These are phyloP conservation scores for Amanita inopinata DNA, from an alignment of 768 basidiomycete species.

Conservation along the genomic window DNA sequence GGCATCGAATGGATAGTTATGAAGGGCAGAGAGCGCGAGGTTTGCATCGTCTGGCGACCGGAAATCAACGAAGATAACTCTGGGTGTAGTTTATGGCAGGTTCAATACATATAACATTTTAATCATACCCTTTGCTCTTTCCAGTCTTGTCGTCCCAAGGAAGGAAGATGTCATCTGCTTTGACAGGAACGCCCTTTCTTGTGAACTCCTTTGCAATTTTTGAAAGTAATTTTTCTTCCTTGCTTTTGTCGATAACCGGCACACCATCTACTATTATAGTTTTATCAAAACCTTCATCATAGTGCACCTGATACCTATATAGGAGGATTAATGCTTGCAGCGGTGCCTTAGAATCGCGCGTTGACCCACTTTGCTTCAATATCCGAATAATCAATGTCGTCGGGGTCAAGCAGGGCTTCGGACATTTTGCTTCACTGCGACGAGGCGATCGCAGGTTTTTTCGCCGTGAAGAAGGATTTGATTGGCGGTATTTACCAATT, in stretches of 20 bases:
- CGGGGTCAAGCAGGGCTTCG: slow-evolving; percentile 33
- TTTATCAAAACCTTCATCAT: slow-evolving; percentile 84
- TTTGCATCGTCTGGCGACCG: slow-evolving; percentile 61
- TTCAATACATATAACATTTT: background rate
- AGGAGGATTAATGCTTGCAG: slow-evolving; percentile 6
- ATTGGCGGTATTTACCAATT: slow-evolving; percentile 6
- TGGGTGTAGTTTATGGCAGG: slow-evolving; percentile 20
- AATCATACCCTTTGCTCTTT: slow-evolving; percentile 84
- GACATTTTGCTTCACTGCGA: slow-evolving; percentile 30
- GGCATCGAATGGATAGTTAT: slow-evolving; percentile 79
- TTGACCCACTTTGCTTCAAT: slow-evolving; percentile 72
- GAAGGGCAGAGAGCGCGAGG: slow-evolving; percentile 54
- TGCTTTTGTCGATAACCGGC: slow-evolving; percentile 80
- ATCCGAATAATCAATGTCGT: slow-evolving; percentile 79
- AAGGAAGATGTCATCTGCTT: slow-evolving; percentile 69
- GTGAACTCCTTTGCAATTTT: slow-evolving; percentile 81
- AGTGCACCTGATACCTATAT: slow-evolving; percentile 73
- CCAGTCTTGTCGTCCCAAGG: slow-evolving; percentile 79
- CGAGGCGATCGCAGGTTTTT: background rate
- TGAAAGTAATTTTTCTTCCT: slow-evolving; percentile 70
- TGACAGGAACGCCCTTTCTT: slow-evolving; percentile 69
- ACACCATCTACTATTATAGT: slow-evolving; percentile 89
- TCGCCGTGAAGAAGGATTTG: background rate
- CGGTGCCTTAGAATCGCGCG: background rate
- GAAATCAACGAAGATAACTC: slow-evolving; percentile 79